Conservation (phyloP, 352 stramenopile genomes). For the Pythium phragmiticola region DNA sequence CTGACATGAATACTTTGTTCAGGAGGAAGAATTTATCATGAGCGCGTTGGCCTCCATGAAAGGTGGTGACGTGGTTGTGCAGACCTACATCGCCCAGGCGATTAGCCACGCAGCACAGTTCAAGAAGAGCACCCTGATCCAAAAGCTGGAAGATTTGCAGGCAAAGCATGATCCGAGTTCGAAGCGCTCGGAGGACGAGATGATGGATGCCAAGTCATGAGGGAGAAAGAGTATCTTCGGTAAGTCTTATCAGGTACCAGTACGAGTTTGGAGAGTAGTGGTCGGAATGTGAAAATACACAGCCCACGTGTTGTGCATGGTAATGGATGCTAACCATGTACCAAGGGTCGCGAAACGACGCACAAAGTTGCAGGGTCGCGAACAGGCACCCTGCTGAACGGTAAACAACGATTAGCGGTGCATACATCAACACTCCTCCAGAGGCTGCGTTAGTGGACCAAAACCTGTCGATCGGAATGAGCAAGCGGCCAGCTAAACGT, state of each 20-base stretch:
- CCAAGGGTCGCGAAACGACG: slow-evolving; percentile 49
- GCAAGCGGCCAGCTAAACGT: slow-evolving; percentile 47
- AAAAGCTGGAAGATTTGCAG: slow-evolving; percentile 44
- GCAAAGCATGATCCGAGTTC: neutral
- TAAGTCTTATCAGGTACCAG: neutral
- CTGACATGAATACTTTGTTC: neutral
- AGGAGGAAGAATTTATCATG: slow-evolving; percentile 83
- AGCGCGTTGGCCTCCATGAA: slow-evolving; percentile 72
- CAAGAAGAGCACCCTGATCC: slow-evolving; percentile 60
- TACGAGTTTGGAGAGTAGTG: neutral
- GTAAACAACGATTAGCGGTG: neutral
- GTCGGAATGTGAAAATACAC: slow-evolving; percentile 14
- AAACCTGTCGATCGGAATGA: slow-evolving; percentile 30
- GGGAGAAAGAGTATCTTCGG: neutral
- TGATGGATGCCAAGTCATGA: neutral
- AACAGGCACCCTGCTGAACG: slow-evolving; percentile 16
- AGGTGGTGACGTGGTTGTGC: slow-evolving; percentile 49
- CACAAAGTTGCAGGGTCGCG: neutral
- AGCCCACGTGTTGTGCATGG: slow-evolving; percentile 3
- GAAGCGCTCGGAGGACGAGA: slow-evolving; percentile 3
- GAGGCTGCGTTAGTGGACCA: neutral
- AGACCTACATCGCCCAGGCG: slow-evolving; percentile 74
- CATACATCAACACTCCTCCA: no score
- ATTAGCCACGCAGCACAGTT: slow-evolving; percentile 64
- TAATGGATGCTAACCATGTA: slow-evolving; percentile 4